A percentile compares a stretch with the other conserved stretches of the same genome.
Conservation (phyloP, 2,329 filamentous ascomycete genomes). For the Ilyonectria mors-panacis region DNA sequence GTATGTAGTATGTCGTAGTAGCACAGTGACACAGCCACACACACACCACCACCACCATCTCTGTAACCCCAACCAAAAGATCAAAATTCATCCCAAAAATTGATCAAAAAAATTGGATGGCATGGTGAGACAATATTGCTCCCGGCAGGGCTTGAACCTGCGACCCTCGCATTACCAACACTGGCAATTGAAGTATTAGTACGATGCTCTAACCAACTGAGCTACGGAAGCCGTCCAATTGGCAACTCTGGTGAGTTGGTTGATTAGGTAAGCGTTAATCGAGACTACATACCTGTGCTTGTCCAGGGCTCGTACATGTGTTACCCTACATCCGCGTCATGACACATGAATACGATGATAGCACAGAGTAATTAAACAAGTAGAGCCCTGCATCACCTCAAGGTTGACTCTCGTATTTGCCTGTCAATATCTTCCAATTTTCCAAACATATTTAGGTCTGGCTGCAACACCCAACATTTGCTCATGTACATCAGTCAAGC, state of each 20-base stretch:
- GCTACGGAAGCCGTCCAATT: conserved; percentile 45
- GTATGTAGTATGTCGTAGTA: too few species aligned
- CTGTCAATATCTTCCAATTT: too few species aligned
- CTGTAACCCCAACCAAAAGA: neutral
- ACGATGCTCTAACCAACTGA: conserved; percentile 46
- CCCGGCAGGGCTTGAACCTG: conserved; percentile 45
- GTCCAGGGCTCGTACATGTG: too few species aligned
- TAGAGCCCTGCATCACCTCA: too few species aligned
- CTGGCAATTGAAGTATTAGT: conserved; percentile 39
- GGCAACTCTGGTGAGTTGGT: conserved; percentile 4
- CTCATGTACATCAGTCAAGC: too few species aligned
- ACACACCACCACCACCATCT: neutral
- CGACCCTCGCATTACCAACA: conserved; percentile 44
- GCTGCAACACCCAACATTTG: too few species aligned
- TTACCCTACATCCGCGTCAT: too few species aligned
- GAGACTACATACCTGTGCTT: neutral
- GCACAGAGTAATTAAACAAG: too few species aligned
- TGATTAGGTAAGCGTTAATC: conserved; percentile 11
- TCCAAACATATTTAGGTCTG: too few species aligned
- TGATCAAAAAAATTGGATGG: conserved; percentile 33
- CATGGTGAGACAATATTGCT: conserved; percentile 35
- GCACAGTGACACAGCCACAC: neutral
- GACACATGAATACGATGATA: too few species aligned
- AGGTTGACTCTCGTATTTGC: too few species aligned
- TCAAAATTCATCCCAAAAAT: conserved; percentile 6